Evolutionary conservation across 2,329 filamentous ascomycete species (phyloP), one percentile per base, ranked within the genome.

Genomic region (Talaromyces amestolkiae): DNA sequence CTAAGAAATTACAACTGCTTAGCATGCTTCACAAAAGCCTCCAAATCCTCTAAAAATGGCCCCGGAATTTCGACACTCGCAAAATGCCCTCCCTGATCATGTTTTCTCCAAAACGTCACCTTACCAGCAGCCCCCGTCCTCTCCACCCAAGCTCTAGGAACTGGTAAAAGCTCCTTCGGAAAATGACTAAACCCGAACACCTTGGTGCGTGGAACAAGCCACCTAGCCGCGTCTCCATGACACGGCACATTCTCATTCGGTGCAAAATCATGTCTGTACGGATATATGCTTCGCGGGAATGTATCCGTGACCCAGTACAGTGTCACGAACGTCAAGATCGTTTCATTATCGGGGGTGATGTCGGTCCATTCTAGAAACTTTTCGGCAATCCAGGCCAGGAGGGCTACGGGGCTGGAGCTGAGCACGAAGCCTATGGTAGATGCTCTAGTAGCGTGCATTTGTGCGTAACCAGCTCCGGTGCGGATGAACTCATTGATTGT

Each of bases 41-140:
- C 76, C 53, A 83, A 69, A 63, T 81, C 81, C n/a, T 75, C 76
- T 67, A 82, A 79, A 54, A 84, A 69, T 1, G 77, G 71, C 64
- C 75, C 70, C 0, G 78, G 78, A 35, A 80, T 77, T 35, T 83
- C 80, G 11, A 80, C 70, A 0, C 78, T 74, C 1, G 85, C 82
- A 70, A 86, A 86, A 73, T 86, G 85, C 0, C 85, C 85, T 17
- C 85, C 85, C 69, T 72, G 71, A 11, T 74, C 61, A 70, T 80
- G 75, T 13, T 73, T 61, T n/a, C 68, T 72, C 66, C 70, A 78
- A 31, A 73, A 79, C 0, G 78, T 74, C 15, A 83, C 53, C 27
- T 80, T 75, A 9, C 75, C 74, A 59, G 35, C 22, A 45, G 15
- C 56, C 8, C 10, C 37, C 1, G 73, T 79, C 19, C 70, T 74